Base-by-base conservation (phyloP, 495 filamentous ascomycete species). In the Thozetella sp. region DNA sequence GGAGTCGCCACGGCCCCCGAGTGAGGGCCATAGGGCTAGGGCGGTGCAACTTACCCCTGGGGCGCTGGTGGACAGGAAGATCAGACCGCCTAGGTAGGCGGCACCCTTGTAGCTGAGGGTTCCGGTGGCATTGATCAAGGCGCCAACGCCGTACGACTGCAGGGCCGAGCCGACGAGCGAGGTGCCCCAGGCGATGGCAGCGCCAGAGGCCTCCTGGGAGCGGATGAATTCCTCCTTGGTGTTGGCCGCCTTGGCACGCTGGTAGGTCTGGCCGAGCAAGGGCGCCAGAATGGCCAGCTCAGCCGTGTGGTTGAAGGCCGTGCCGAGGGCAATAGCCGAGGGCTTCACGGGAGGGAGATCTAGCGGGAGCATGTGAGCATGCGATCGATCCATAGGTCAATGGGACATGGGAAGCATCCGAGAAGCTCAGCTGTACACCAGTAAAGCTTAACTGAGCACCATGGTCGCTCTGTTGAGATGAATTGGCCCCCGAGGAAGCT, bases 331-430 rank as follows among this genome's bases (percentile, higher is more conserved):
- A 70, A 99, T 96, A 61, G 95, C 95, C 53, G 94, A 97, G 53
- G 95, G 95, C 88, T 97, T 98, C 68, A 99, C 95, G 46, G 95
- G 84, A 65, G 95, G 95, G 60, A 99, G 87, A 71, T 97, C 92
- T 96, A 67, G 22, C 20, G 20, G 1, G 22, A 45, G 30, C 9
- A 3, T 57, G 59, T 78, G 57, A 73, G 67, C 52, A 15, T 53
- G 2, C 9, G 27, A 22, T 10, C 24, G 17, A 20, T 25, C 25
- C 13, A 23, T 55, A 15, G n/a, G n/a, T n/a, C n/a, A n/a, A n/a
- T n/a, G 23, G 50, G 19, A 13, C 9, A 52, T 24, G 6, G n/a
- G n/a, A n/a, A n/a, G n/a, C n/a, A n/a, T n/a, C n/a, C n/a, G n/a
- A n/a, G n/a, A n/a, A n/a, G n/a, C n/a, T n/a, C n/a, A n/a, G n/a